These are phyloP conservation scores for Trichaptum fuscoviolaceum DNA, from an alignment of 768 basidiomycete genomes.

Conservation along the genomic window DNA sequence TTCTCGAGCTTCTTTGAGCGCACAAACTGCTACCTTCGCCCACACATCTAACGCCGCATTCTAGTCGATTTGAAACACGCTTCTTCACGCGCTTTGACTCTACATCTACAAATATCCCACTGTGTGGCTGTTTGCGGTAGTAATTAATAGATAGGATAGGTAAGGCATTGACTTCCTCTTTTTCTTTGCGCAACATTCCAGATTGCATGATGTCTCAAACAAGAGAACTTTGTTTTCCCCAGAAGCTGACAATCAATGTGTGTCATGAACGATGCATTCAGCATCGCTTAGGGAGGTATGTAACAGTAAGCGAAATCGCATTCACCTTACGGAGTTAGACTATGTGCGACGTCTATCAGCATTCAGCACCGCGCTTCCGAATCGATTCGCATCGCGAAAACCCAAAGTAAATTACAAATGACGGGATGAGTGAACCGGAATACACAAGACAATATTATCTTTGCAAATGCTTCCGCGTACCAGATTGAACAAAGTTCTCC, in stretches of 20 bases:
- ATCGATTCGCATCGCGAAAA: neutral
- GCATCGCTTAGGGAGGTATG: neutral
- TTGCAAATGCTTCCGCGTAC: neutral
- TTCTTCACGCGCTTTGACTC: neutral
- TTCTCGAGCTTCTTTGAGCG: neutral
- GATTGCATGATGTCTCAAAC: neutral
- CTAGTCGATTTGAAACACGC: neutral
- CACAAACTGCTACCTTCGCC: conserved; percentile 1
- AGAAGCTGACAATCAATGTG: neutral
- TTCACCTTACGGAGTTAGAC: neutral
- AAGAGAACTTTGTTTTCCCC: neutral
- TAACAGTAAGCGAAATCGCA: neutral
- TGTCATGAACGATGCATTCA: neutral
- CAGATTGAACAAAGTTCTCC: too few relatives aligned
- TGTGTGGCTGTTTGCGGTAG: too few relatives aligned
- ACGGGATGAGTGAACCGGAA: neutral
- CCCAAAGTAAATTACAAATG: neutral
- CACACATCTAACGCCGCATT: neutral
- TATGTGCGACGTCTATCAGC: neutral
- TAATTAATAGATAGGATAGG: too few relatives aligned
- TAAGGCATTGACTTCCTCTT: too few relatives aligned
- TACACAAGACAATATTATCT: neutral
- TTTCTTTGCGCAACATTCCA: too few relatives aligned
- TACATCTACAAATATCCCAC: neutral
- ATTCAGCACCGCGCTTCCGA: neutral